Percentiles rank a stretch among this genome's conserved stretches.
phyloP scores from a whole-genome alignment of 2,329 filamentous ascomycete genomes.

The Paramyrothecium roridum region DNA sequence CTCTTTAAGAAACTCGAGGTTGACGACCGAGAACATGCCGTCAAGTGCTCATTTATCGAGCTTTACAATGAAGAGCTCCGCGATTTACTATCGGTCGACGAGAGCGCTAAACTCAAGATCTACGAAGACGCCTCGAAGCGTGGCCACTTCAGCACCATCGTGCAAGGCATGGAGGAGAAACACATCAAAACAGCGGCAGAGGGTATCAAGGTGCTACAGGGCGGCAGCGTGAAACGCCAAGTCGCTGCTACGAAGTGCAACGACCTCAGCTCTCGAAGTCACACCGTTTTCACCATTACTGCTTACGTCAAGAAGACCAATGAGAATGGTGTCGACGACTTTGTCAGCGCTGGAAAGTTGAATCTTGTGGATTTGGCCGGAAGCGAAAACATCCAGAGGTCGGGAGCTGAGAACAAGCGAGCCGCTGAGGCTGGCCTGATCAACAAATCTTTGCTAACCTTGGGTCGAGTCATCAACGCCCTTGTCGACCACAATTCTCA shows the following conservation, averaged over 20 bases:
- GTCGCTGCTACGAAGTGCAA: conserved; percentile 99
- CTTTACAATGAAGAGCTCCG: conserved; percentile 97
- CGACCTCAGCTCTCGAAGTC: conserved; percentile 92
- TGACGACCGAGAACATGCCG: conserved; percentile 77
- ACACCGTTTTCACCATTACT: conserved; percentile 96
- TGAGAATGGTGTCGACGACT: conserved; percentile 84
- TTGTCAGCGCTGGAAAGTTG: conserved; percentile 85
- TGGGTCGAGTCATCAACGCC: conserved; percentile 96
- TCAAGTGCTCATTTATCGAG: conserved; percentile 98
- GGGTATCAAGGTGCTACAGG: conserved; percentile 84
- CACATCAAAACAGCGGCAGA: conserved; percentile 83
- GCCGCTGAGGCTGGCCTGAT: conserved; percentile 94
- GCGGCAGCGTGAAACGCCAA: conserved; percentile 89
- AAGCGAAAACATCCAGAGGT: conserved; percentile 96
- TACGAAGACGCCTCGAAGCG: conserved; percentile 87
- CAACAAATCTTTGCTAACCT: conserved; percentile 93
- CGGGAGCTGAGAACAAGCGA: conserved; percentile 96
- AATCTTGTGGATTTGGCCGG: conserved; percentile 96
- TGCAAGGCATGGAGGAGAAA: conserved; percentile 97
- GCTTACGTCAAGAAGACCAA: conserved; percentile 80
- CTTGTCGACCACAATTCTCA: conserved; percentile 86
- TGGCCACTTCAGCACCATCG: conserved; percentile 79
- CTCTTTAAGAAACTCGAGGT: conserved; percentile 82
- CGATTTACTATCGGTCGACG: conserved; percentile 80
- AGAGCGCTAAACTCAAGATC: conserved; percentile 85